Evolutionary conservation across 768 basidiomycete species (phyloP).

Genomic region (Naganishia randhawae): DNA sequence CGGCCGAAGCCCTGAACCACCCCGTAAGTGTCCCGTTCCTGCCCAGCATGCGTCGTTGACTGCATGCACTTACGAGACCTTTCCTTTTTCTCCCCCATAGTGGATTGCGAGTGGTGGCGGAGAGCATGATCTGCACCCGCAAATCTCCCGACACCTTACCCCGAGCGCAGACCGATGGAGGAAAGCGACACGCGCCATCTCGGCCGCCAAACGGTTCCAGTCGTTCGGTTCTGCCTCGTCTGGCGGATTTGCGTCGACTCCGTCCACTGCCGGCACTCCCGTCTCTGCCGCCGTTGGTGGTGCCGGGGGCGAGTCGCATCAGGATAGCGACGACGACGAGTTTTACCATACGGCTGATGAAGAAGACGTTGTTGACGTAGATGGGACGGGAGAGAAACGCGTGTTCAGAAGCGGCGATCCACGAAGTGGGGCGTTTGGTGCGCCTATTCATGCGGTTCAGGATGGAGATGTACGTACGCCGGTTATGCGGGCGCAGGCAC

Average conservation of each 20-base stretch:
- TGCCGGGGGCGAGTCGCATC: not conserved
- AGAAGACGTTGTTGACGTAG: not conserved
- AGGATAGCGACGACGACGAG: constrained; percentile 35
- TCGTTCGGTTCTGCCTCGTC: constrained; percentile 30
- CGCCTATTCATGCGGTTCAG: not conserved
- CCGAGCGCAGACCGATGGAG: constrained; percentile 8
- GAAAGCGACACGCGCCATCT: constrained; percentile 32
- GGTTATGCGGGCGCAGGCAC: not conserved
- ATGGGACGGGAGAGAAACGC: not conserved
- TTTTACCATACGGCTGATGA: constrained; percentile 36
- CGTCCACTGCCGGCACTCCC: constrained; percentile 6
- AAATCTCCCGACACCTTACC: constrained; percentile 10
- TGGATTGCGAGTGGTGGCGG: not conserved
- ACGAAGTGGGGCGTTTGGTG: constrained; percentile 16
- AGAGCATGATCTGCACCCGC: constrained; percentile 14
- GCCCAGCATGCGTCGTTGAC: no score
- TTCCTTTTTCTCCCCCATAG: not conserved
- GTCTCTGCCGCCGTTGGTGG: not conserved
- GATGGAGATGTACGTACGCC: not conserved
- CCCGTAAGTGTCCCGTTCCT: constrained; percentile 54
- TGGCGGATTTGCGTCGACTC: constrained; percentile 18
- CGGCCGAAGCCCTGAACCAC: constrained; percentile 65
- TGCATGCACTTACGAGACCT: no score
- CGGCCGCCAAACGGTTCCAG: constrained; percentile 40
- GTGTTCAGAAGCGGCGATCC: constrained; percentile 7